Base-by-base conservation (phyloP, 163 green algal genomes). In the Chlamydomonas reinhardtii region DNA sequence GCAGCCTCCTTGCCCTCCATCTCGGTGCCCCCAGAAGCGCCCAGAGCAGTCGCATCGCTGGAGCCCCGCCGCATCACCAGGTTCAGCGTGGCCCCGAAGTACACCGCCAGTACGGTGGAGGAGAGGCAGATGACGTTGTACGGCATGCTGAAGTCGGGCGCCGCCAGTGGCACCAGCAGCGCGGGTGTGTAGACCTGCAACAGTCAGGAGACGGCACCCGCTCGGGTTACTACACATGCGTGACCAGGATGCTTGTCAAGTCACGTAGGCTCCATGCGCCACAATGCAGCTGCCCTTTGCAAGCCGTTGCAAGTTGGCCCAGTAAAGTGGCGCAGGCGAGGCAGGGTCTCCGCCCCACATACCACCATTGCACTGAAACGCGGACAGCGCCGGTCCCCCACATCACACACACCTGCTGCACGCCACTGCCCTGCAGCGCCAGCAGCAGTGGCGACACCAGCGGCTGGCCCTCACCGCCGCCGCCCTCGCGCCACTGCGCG, bases 61-160 rank as follows among this genome's bases (percentile, higher is more conserved):
- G 34, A 22, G 20, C 54, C 59, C 12, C 88, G 76, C 27, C 52
- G 54, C 32, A 94, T 86, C 64, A 97, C 75, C 39, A 86, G 56
- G 73, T 94, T 95, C 2, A 97, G 68, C 6, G 92, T 48, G 6
- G 89, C 59, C 0, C 59, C 59, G 17, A 98, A 87, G 70, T 94
- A 94, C 0, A 99, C 83, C 0, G 95, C 93, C n/a, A 98, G 77
- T 56, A 98, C 84, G 5, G 96, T 99, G 77, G 86, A 94, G 1
- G 96, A 97, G 34, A 99, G 92, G 83, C 96, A 98, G 68, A 95
- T 93, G 24, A 99, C 96, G 81, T 99, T 99, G 93, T 98, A 99
- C 1, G 96, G 95, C 97, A 99, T 99, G 85, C 91, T 96, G 85
- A 98, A 96, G 92, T 99, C 97, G 0, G 97, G 96, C 31, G 94